Conservation (phyloP, 352 stramenopile genomes). For the Globisporangium acanthophoron region DNA sequence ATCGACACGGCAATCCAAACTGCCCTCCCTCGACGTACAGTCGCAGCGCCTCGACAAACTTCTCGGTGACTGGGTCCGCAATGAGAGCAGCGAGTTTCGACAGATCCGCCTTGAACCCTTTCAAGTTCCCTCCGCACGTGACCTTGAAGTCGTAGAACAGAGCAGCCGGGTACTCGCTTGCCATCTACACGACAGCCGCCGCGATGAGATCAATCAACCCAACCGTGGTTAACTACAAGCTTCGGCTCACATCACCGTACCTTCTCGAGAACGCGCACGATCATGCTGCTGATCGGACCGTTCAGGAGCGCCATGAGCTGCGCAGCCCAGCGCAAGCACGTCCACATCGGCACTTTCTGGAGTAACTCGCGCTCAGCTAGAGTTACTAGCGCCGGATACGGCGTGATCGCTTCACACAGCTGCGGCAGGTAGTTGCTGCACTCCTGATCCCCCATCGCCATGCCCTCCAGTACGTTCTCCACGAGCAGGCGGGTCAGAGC, state of each 20-base stretch:
- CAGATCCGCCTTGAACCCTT: conserved; percentile 39
- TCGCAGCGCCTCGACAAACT: conserved; percentile 71
- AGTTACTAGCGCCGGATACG: conserved; percentile 39
- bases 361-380: conserved; percentile 43
- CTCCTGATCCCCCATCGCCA: conserved; percentile 53
- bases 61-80: conserved; percentile 71
- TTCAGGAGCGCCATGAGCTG: conserved; percentile 72
- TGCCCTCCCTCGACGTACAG: conserved; percentile 29
- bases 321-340: conserved; percentile 68
- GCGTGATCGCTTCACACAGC: conserved; percentile 53
- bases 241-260: conserved; percentile 18
- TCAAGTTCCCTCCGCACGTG: conserved; percentile 34
- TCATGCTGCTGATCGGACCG: conserved; percentile 43
- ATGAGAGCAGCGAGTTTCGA: conserved; percentile 41
- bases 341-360: conserved; percentile 63
- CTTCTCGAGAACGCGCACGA: conserved; percentile 67
- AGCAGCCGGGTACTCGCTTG: conserved; percentile 57
- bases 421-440: conserved; percentile 75
- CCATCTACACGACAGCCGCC: conserved; percentile 34
- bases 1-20: background rate
- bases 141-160: conserved; percentile 85
- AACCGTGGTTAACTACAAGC: background rate
- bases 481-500: conserved; percentile 35
- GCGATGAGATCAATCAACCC: no score
- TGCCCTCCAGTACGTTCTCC: conserved; percentile 62